These are phyloP conservation scores for Capsicum baccatum DNA, from an alignment of 257 asterid species.

Conservation along the genomic window DNA sequence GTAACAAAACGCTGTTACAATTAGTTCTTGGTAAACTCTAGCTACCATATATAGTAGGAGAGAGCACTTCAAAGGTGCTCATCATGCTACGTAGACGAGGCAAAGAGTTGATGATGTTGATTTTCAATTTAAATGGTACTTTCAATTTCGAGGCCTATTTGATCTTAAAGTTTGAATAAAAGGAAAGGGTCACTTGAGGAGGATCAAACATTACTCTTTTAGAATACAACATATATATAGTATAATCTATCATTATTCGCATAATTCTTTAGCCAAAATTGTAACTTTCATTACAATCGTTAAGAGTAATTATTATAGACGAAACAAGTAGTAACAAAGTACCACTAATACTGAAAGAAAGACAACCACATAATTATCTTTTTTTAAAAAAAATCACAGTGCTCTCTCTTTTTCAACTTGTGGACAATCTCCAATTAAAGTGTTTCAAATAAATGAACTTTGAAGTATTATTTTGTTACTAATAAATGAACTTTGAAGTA, in stretches of 20 bases:
- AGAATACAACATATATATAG: background rate
- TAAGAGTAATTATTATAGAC: background rate
- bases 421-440: background rate
- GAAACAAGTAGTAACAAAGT: background rate
- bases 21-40: background rate
- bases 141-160: background rate
- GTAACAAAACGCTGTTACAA: background rate
- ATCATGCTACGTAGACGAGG: background rate
- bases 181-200: background rate
- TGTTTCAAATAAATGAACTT: background rate
- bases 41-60: background rate
- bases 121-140: background rate
- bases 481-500: background rate
- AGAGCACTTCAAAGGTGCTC: background rate
- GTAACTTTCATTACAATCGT: background rate
- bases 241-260: background rate
- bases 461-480: background rate
- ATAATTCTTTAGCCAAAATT: background rate
- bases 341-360: background rate
- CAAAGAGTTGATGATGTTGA: background rate
- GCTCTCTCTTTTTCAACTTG: background rate
- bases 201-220: background rate
- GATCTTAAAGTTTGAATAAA: background rate
- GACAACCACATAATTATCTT: background rate
- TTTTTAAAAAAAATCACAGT: background rate